Evolutionary conservation across 495 filamentous ascomycete species (phyloP).

Genomic region (Penicillium cataractarum): DNA sequence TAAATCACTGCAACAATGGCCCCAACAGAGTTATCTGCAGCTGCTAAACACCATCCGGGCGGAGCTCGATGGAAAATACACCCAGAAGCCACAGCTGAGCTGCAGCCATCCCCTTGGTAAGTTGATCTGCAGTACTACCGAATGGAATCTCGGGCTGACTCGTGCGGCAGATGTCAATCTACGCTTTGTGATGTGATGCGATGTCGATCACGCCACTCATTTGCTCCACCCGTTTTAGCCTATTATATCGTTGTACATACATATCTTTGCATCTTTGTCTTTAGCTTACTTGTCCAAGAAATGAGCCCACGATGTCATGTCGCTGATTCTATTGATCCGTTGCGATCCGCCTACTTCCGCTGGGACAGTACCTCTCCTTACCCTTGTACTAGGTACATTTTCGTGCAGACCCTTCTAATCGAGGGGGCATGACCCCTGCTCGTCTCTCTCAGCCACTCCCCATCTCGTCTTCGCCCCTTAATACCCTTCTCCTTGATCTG

Average conservation of each 20-base stretch:
- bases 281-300: conserved; percentile 4
- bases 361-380: not conserved
- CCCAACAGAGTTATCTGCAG: conserved; percentile 95
- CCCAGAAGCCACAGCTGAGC: conserved; percentile 95
- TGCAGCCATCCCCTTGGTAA: conserved; percentile 95
- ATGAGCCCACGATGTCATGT: conserved; percentile 13
- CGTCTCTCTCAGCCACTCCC: not conserved
- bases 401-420: not conserved
- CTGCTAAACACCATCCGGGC: conserved; percentile 91
- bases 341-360: not conserved
- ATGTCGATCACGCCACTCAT: not conserved
- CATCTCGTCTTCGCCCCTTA: not conserved
- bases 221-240: not conserved
- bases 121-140: conserved; percentile 24
- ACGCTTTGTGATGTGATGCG: conserved; percentile 52
- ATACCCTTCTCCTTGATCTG: not conserved
- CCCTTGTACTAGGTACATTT: not conserved
- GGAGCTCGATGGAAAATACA: conserved; percentile 87
- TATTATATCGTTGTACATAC: not conserved
- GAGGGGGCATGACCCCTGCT: not conserved
- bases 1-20: conserved; percentile 86
- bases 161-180: conserved; percentile 41
- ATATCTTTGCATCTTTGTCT: conserved; percentile 7
- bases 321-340: not conserved
- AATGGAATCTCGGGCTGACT: conserved; percentile 24